These are phyloP conservation scores for Didymosphaeria variabile DNA, from an alignment of 2,329 filamentous ascomycete genomes.

Conservation along the genomic window DNA sequence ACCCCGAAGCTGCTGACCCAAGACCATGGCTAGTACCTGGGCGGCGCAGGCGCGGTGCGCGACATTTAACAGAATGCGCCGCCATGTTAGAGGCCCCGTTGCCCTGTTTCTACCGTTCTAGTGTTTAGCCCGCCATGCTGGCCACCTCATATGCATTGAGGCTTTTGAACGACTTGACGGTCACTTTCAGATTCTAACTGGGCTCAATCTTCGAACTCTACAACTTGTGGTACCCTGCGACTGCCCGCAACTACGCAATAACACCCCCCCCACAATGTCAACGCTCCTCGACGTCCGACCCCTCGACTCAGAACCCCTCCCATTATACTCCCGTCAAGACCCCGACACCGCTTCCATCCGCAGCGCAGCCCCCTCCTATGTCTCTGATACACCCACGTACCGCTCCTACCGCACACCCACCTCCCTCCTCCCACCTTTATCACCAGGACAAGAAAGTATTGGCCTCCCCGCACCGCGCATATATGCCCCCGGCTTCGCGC, in stretches of 20 bases:
- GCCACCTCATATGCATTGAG: conserved; percentile 1
- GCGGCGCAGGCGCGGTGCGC: conserved; percentile 15
- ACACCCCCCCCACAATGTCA: conserved; percentile 27
- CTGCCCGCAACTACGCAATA: not conserved
- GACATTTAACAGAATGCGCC: conserved; percentile 26
- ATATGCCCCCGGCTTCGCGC: conserved; percentile 28
- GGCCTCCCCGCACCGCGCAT: conserved; percentile 31
- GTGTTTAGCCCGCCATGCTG: conserved; percentile 1
- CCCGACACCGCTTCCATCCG: conserved; percentile 73
- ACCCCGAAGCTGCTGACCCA: conserved; percentile 2
- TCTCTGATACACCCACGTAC: conserved; percentile 72
- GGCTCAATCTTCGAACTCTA: not conserved
- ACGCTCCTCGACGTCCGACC: conserved; percentile 38
- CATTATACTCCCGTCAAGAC: conserved; percentile 54
- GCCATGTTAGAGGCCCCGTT: conserved; percentile 3
- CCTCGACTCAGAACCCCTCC: conserved; percentile 38
- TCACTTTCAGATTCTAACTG: not conserved
- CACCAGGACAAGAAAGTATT: conserved; percentile 21
- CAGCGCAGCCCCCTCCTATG: conserved; percentile 73
- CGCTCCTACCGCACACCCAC: conserved; percentile 58
- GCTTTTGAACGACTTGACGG: not conserved
- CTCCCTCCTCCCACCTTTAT: conserved; percentile 28
- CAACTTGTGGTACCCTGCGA: not conserved
- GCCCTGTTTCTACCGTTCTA: not conserved
- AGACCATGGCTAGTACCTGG: conserved; percentile 20